Evolutionary conservation across 75 land plant genomes (phyloP).

Genomic region (Pseudotsuga menziesii): DNA sequence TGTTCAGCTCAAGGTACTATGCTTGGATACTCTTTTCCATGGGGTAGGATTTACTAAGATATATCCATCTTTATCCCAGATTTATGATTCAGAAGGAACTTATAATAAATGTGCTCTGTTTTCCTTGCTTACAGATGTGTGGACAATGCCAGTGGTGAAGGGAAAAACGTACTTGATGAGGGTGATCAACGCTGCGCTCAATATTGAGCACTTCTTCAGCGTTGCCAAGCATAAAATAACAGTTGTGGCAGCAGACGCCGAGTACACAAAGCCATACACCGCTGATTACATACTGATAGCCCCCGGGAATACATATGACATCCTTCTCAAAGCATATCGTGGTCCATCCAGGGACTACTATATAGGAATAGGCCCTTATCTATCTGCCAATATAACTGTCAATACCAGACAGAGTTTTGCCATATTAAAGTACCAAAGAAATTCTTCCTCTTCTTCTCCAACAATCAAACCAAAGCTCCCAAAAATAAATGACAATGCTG

Average conservation of each 20-base stretch:
- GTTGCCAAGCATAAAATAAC: conserved; percentile 40
- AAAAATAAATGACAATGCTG: conserved; percentile 22
- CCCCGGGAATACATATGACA: conserved; percentile 40
- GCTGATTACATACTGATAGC: conserved; percentile 19
- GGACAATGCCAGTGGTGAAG: conserved; percentile 36
- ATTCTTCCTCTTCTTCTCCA: conserved; percentile 11
- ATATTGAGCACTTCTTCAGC: conserved; percentile 52
- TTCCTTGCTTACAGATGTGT: conserved; percentile 30
- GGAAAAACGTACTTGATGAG: conserved; percentile 46
- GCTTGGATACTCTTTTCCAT: background rate
- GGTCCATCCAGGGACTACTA: conserved; percentile 28
- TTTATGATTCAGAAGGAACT: no score
- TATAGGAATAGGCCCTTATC: conserved; percentile 40
- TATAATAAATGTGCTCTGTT: background rate
- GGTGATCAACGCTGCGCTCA: conserved; percentile 48
- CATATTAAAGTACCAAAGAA: conserved; percentile 24
- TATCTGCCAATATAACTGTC: conserved; percentile 7
- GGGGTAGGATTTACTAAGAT: background rate
- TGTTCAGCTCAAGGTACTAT: conserved; percentile 22
- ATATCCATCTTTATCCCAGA: background rate
- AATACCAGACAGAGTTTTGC: conserved; percentile 8
- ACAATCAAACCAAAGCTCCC: conserved; percentile 23
- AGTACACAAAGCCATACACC: conserved; percentile 52
- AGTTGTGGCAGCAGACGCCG: conserved; percentile 40
- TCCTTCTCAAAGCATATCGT: conserved; percentile 47